Evolutionary conservation across 805 yeast genomes (phyloP).

Genomic region (Pichia nakasei): DNA sequence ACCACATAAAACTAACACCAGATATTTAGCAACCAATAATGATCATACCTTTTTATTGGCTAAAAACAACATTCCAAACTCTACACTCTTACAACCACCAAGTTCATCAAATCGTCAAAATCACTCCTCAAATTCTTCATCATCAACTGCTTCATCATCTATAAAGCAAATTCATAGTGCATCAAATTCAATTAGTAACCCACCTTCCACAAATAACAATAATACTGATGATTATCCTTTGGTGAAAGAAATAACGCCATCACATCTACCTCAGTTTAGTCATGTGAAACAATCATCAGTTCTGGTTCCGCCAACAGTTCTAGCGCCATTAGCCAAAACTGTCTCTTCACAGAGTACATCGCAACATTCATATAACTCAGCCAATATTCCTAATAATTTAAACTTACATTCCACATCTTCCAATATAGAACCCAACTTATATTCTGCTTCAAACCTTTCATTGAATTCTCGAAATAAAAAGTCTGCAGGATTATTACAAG

Average conservation of each 20-base stretch:
- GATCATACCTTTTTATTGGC: slow-evolving; percentile 4
- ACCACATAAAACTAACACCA: slow-evolving; percentile 3
- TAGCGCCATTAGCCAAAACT: slow-evolving; percentile 4
- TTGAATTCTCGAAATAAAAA: neutral
- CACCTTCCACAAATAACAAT: neutral
- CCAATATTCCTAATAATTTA: neutral
- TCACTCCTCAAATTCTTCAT: neutral
- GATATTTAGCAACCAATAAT: slow-evolving; percentile 6
- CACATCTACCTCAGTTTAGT: slow-evolving; percentile 2
- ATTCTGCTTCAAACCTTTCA: neutral
- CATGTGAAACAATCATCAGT: neutral
- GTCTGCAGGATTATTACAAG: slow-evolving; percentile 4
- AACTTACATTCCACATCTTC: neutral
- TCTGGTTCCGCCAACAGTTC: slow-evolving; percentile 8
- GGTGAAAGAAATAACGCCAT: neutral
- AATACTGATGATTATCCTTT: neutral
- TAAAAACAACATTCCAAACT: neutral
- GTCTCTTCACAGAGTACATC: neutral
- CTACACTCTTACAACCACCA: neutral
- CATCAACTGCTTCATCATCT: neutral
- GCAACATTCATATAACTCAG: neutral
- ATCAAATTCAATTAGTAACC: neutral
- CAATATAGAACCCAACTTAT: neutral
- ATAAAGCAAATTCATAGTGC: slow-evolving; percentile 1
- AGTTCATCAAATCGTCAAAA: neutral